Evolutionary conservation across 495 filamentous ascomycete genomes (phyloP), one percentile per base, ranked within the genome.

Genomic region (Talaromyces thailandensis): DNA sequence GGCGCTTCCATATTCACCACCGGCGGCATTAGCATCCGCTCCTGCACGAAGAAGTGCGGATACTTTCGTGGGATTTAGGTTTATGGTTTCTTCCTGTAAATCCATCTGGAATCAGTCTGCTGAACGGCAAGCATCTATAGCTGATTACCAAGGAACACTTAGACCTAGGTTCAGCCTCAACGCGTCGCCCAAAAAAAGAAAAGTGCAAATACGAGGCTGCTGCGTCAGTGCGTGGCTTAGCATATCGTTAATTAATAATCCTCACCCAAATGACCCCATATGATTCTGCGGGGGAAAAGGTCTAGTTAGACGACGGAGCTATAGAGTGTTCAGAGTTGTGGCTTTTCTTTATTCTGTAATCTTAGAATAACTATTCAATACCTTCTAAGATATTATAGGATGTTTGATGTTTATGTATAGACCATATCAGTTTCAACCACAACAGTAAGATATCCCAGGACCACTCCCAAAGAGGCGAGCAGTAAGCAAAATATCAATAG

Each of bases 31-130:
- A 14, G 62, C 48, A 56, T 68, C 61, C 26, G 71, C 71, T 6
- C 66, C 65, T 18, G 50, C 16, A 23, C 66, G 57, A 4, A 73
- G 62, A 21, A 73, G 61, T 12, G 23, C 55, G 28, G 26, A 57
- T 57, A 57, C 55, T 5, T 25, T 14, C 55, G 21, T 57, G 11
- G 28, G 37, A n/a, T 57, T 57, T 23, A 57, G 28, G 55, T 25
- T 25, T 3, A 57, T 57, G 28, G 31, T 37, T 32, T 57, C 28
- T 57, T 35, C 28, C 28, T 57, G 55, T 14, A 57, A 6, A n/a
- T 57, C 55, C 55, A 57, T 57, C 5, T n/a, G 28, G 6, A 14
- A 37, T 57, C 55, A 56, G 55, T 16, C n/a, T 55, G 5, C 24
- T 4, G 21, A 24, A 8, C 28, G n/a, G 24, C 5, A 7, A 7